Evolutionary conservation across 345 rosid genomes (phyloP).

Genomic region (Lepidium didymum): DNA sequence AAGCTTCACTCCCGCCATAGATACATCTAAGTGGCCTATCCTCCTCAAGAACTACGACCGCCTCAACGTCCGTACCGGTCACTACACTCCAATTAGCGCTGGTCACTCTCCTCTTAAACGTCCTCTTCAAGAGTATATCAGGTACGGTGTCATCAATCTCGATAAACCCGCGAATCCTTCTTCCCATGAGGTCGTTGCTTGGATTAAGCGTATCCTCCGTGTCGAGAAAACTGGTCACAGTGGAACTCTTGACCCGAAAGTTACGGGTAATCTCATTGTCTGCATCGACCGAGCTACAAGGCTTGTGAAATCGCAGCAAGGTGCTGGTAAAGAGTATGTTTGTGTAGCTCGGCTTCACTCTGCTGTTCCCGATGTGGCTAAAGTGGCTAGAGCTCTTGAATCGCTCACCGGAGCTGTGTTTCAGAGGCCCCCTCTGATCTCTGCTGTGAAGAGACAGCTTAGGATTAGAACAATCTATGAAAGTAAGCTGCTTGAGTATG

Average conservation of each 20-base stretch:
- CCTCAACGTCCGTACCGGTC: conserved; percentile 92
- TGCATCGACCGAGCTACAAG: conserved; percentile 92
- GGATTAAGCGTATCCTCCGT: conserved; percentile 88
- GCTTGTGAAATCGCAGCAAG: conserved; percentile 94
- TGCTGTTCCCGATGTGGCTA: conserved; percentile 76
- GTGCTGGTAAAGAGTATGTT: conserved; percentile 95
- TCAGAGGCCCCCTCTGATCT: conserved; percentile 84
- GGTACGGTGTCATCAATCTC: conserved; percentile 78
- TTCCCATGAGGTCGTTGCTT: conserved; percentile 95
- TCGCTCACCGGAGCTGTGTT: conserved; percentile 89
- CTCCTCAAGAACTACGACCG: conserved; percentile 86
- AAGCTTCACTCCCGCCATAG: conserved; percentile 62
- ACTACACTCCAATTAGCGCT: conserved; percentile 79
- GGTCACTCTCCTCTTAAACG: conserved; percentile 90
- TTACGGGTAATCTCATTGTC: conserved; percentile 87
- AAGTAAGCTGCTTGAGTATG: conserved; percentile 86
- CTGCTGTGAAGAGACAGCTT: conserved; percentile 94
- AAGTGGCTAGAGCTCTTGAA: conserved; percentile 84
- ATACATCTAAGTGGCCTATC: conserved; percentile 93
- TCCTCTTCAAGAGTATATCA: conserved; percentile 65
- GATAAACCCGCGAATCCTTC: conserved; percentile 97
- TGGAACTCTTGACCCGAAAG: conserved; percentile 93
- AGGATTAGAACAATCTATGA: conserved; percentile 87
- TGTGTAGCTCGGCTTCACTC: conserved; percentile 87
- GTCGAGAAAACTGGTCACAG: conserved; percentile 93